Evolutionary conservation across 2,329 filamentous ascomycete species (phyloP), one percentile per base, ranked within the genome.

Genomic region (Aspergillus calidoustus): DNA sequence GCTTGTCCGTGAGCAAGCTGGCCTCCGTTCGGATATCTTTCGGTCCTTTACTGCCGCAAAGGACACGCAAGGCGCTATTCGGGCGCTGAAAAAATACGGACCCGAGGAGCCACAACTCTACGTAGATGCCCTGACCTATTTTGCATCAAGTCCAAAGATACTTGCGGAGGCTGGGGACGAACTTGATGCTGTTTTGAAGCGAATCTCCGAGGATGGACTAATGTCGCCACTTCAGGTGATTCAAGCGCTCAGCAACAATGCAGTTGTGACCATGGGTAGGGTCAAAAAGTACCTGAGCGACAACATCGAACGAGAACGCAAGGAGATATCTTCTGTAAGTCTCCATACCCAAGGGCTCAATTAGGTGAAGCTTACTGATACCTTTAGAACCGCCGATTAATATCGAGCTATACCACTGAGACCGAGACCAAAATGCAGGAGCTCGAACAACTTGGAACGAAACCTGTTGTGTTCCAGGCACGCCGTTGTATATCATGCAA

Each of bases 161-260:
- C 86, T 99, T 0, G 87, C 92, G 54, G 94, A 97, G 76, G 93
- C 92, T 0, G 93, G 93, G 0, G 89, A 92, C 53, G 94, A 98
- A 78, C 84, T 99, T 9, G 86, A 92, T 59, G 83, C 81, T 0
- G 89, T 99, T 1, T 83, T 99, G 11, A 85, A 87, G 66, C 93
- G 91, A 71, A 98, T 99, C 68, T 92, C 97, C 73, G 86, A 90
- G 64, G 93, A 97, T 70, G 90, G 92, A 0, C 86, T 99, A 43
- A 95, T 99, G 91, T 94, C 95, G 0, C 95, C 95, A 0, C 82
- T 99, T 4, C 95, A 99, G 75, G 95, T 99, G 34, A 95, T 99
- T 17, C 94, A 99, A 77, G 95, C 93, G 0, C 85, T 99, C 15
- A 89, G 86, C 63, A 85, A 85, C 56, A 91, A 90, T 68, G 86